Evolutionary conservation across 129 eudicot species (phyloP).

Genomic region (Escallonia herrerae): DNA sequence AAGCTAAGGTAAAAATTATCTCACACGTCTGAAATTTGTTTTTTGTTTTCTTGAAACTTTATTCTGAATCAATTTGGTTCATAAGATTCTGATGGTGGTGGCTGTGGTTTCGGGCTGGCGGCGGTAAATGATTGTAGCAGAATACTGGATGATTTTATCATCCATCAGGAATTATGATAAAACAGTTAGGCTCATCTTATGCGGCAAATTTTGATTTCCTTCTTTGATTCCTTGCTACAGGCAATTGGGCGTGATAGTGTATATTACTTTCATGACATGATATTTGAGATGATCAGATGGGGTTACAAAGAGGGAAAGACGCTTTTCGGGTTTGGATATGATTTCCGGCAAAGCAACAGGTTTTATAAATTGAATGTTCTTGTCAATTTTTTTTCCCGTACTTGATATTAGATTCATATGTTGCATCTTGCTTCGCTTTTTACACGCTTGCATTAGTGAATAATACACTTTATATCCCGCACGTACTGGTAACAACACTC

Average conservation of each 20-base stretch:
- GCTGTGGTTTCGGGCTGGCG: no score
- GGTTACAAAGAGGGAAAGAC: constrained; percentile 96
- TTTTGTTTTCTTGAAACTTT: no score
- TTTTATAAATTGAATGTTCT: constrained; percentile 5
- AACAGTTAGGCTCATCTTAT: neutral
- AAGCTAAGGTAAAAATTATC: no score
- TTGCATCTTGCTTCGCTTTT: neutral
- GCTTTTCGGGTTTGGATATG: constrained; percentile 96
- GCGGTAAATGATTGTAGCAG: no score
- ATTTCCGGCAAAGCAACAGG: constrained; percentile 99
- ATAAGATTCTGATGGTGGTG: no score
- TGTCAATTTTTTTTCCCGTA: neutral
- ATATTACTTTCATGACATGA: constrained; percentile 93
- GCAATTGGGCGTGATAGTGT: constrained; percentile 68
- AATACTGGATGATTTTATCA: no score
- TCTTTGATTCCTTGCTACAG: constrained; percentile 32
- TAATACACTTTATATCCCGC: no score
- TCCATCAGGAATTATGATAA: neutral
- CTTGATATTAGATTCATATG: neutral
- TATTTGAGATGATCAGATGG: constrained; percentile 82
- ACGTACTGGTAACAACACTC: no score
- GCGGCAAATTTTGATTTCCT: neutral
- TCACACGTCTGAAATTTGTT: no score
- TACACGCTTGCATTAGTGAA: no score
- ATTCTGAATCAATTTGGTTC: no score